phyloP scores from a whole-genome alignment of 352 stramenopile species.

The Sclerospora graminicola region DNA sequence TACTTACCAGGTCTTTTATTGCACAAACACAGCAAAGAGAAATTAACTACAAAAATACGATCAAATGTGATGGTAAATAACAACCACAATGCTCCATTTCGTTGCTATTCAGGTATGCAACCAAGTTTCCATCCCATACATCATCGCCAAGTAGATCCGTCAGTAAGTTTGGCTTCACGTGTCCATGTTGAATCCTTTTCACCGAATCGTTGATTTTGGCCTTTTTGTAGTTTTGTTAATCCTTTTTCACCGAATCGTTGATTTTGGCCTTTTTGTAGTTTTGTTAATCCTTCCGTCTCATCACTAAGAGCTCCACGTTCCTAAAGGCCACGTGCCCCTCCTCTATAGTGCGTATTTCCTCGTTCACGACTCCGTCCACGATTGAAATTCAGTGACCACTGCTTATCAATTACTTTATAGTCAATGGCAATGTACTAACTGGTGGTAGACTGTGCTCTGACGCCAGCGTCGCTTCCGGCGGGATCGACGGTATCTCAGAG shows the following conservation, averaged over 20 bases:
- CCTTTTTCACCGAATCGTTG: too few species aligned
- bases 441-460: constrained; percentile 58
- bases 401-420: constrained; percentile 83
- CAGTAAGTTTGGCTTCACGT: constrained; percentile 30
- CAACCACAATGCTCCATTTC: constrained; percentile 48
- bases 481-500: constrained; percentile 33
- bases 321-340: constrained; percentile 18
- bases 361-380: constrained; percentile 60
- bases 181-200: constrained; percentile 48
- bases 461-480: constrained; percentile 51
- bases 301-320: constrained; percentile 48
- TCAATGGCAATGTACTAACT: constrained; percentile 72
- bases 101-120: constrained; percentile 30
- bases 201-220: too few species aligned
- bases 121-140: constrained; percentile 73
- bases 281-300: constrained; percentile 25
- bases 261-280: too few species aligned
- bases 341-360: constrained; percentile 20
- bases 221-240: too few species aligned
- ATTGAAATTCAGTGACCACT: constrained; percentile 76
- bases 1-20: constrained; percentile 64
- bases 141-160: constrained; percentile 33
- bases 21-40: constrained; percentile 2
- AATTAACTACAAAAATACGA: too few species aligned
- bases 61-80: too few species aligned